phyloP scores from a whole-genome alignment of 768 basidiomycete genomes.

The Gymnopilus dilepis region DNA sequence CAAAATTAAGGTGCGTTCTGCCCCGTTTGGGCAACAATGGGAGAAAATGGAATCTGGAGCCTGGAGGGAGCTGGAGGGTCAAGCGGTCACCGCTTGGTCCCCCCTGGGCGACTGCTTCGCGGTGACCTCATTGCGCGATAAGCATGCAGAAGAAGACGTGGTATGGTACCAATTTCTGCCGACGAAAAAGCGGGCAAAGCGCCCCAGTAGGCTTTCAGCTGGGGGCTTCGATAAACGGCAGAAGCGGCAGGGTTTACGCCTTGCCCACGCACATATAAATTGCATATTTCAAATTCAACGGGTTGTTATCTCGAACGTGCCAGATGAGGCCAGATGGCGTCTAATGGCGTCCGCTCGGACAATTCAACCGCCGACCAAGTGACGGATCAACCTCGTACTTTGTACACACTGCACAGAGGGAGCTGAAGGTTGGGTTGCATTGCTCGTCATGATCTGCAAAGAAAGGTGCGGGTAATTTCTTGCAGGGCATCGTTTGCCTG shows the following conservation, averaged over 20 bases:
- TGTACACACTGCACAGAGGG: too few species aligned
- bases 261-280: not conserved
- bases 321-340: not conserved
- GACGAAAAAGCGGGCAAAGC: not conserved
- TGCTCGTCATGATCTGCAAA: too few species aligned
- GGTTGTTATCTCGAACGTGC: not conserved
- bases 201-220: not conserved
- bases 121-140: not conserved
- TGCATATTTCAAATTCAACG: constrained; percentile 3
- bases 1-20: not conserved
- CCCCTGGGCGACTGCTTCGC: not conserved
- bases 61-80: too few species aligned
- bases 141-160: not conserved
- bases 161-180: not conserved
- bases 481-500: too few species aligned
- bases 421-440: too few species aligned
- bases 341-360: not conserved
- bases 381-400: not conserved
- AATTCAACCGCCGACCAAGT: not conserved
- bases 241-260: not conserved
- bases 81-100: not conserved
- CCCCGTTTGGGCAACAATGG: not conserved
- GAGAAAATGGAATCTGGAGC: not conserved
- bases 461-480: too few species aligned
- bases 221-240: not conserved